Conservation (phyloP, 345 rosid species). For the Hibiscus trionum region DNA sequence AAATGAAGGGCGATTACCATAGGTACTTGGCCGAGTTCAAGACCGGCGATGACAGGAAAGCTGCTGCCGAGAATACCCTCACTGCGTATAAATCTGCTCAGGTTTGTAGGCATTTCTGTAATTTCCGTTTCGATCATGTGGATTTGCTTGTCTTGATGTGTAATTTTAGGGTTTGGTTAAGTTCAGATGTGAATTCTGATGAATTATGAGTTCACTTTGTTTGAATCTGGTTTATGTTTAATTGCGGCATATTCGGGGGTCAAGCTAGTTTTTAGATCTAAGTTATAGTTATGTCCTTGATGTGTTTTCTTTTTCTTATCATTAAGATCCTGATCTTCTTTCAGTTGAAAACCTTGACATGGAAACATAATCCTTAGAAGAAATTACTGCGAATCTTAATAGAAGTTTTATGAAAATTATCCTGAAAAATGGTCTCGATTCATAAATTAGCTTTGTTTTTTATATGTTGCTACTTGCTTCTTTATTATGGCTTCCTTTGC, state of each 20-base stretch:
- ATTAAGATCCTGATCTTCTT: neutral
- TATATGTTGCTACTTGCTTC: neutral
- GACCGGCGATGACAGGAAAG: slow-evolving; percentile 17
- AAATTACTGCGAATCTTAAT: neutral
- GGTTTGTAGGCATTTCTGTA: neutral
- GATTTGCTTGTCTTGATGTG: no score
- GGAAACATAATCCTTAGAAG: no score
- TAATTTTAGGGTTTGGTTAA: neutral
- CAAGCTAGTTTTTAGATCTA: neutral
- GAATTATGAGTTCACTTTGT: neutral
- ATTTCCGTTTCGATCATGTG: neutral
- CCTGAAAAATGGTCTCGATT: neutral
- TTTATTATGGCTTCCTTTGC: neutral
- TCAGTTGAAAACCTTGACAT: neutral
- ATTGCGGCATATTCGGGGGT: no score
- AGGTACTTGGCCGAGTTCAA: slow-evolving; percentile 17
- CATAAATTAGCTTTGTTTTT: neutral
- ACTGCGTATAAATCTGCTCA: slow-evolving; percentile 17
- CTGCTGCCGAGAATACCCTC: slow-evolving; percentile 16
- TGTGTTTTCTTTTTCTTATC: no score
- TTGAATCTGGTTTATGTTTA: neutral
- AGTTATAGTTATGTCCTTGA: neutral
- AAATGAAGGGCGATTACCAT: slow-evolving; percentile 20
- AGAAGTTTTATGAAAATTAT: neutral
- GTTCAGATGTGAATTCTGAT: neutral